Conservation (phyloP, 352 stramenopile species). For the Pythium rishiriense region DNA sequence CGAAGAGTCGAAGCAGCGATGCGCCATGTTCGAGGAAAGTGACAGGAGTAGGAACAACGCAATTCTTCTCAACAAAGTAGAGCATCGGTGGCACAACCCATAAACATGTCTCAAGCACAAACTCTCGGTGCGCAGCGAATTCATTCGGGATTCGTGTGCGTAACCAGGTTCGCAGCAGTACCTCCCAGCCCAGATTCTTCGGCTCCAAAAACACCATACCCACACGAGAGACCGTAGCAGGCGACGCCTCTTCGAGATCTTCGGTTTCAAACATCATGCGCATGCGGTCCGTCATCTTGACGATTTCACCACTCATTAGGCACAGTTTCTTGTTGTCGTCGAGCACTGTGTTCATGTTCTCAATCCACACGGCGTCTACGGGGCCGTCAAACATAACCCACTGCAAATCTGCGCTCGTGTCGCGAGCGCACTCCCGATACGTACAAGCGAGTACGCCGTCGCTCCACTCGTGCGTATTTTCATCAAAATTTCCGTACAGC, state of each 20-base stretch:
- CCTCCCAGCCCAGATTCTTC: constrained; percentile 90
- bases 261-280: constrained; percentile 98
- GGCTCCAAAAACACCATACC: constrained; percentile 98
- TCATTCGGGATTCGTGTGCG: constrained; percentile 45
- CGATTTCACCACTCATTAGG: constrained; percentile 92
- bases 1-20: constrained; percentile 78
- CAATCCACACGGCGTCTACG: constrained; percentile 95
- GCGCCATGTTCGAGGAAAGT: constrained; percentile 91
- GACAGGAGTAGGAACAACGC: constrained; percentile 78
- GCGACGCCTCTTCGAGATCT: constrained; percentile 92
- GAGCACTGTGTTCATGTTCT: constrained; percentile 97
- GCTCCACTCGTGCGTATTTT: constrained; percentile 95
- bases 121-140: constrained; percentile 37
- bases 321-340: constrained; percentile 97
- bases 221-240: constrained; percentile 92
- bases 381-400: constrained; percentile 96
- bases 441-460: constrained; percentile 94
- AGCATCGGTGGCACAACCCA: constrained; percentile 91
- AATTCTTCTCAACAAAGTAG: constrained; percentile 93
- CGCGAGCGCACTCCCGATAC: constrained; percentile 90
- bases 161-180: constrained; percentile 88
- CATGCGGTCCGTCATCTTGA: constrained; percentile 96
- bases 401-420: constrained; percentile 90
- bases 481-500: constrained; percentile 95
- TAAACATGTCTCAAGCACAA: constrained; percentile 80